A percentile compares a stretch with the other conserved stretches of the same genome.
These are phyloP conservation scores for Phanerodontia chrysosporium DNA, from an alignment of 768 basidiomycete genomes.

Conservation along the genomic window DNA sequence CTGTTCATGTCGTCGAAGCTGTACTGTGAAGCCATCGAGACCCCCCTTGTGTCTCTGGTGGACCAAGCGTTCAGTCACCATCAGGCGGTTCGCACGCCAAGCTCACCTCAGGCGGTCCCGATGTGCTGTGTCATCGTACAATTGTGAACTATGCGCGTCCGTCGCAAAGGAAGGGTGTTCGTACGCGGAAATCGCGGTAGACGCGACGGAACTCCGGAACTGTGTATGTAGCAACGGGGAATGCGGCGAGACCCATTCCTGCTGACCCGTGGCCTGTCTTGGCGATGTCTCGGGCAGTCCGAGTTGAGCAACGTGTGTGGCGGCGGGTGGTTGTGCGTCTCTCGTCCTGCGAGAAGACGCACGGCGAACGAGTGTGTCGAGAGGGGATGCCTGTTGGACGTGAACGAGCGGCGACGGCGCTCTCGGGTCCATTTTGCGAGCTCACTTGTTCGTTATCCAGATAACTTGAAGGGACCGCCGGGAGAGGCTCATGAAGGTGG, in stretches of 20 bases:
- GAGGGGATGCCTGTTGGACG: constrained; percentile 42
- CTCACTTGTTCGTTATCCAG: neutral
- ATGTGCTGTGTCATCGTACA: neutral
- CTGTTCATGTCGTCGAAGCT: constrained; percentile 17
- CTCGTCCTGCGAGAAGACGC: constrained; percentile 44
- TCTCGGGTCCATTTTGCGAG: constrained; percentile 6
- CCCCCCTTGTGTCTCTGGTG: neutral
- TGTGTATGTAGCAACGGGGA: constrained; percentile 48
- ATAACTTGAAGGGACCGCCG: neutral
- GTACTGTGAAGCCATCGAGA: constrained; percentile 15
- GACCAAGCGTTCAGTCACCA: neutral
- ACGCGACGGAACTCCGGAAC: constrained; percentile 40
- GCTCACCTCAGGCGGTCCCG: neutral
- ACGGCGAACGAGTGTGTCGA: constrained; percentile 51
- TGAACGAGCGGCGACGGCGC: constrained; percentile 7
- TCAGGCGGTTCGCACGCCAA: neutral
- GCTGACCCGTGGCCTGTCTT: constrained; percentile 9
- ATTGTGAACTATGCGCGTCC: neutral
- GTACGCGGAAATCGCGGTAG: constrained; percentile 21
- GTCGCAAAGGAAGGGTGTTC: constrained; percentile 5
- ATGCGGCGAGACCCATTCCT: constrained; percentile 24
- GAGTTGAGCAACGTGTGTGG: constrained; percentile 7
- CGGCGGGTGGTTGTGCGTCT: constrained; percentile 5
- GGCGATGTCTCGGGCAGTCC: constrained; percentile 12
- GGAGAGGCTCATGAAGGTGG: neutral